These are phyloP conservation scores for Paraphaeosphaeria minitans DNA, from an alignment of 2,329 filamentous ascomycete species.

Conservation along the genomic window DNA sequence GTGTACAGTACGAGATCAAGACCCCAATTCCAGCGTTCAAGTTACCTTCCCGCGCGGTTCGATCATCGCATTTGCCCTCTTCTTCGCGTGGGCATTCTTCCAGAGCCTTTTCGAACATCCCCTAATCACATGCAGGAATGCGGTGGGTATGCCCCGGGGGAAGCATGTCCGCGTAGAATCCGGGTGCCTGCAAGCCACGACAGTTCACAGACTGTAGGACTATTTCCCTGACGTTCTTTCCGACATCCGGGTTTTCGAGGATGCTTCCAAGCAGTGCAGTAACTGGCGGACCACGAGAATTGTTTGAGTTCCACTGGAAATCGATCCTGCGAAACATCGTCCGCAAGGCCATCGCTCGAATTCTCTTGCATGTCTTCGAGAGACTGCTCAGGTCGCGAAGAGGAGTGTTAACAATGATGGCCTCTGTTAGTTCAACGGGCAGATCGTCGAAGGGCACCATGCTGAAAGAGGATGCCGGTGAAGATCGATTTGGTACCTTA, in stretches of 20 bases:
- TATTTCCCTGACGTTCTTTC: neutral
- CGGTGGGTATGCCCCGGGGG: neutral
- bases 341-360: neutral
- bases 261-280: slow-evolving; percentile 4
- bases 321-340: slow-evolving; percentile 5
- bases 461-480: neutral
- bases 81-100: slow-evolving; percentile 1
- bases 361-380: slow-evolving; percentile 6
- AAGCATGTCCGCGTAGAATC: slow-evolving; percentile 1
- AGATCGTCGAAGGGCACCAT: slow-evolving; percentile 4
- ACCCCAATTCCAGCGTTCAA: slow-evolving; percentile 4
- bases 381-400: slow-evolving; percentile 2
- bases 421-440: neutral
- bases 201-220: neutral
- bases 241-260: neutral
- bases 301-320: neutral
- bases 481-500: neutral
- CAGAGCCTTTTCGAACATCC: slow-evolving; percentile 7
- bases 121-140: neutral
- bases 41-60: slow-evolving; percentile 2
- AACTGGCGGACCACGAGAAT: neutral
- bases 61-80: slow-evolving; percentile 1
- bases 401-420: neutral
- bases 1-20: neutral
- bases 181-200: neutral